Conservation (phyloP, 805 yeast genomes). For the Starmerella sirachaensis region DNA sequence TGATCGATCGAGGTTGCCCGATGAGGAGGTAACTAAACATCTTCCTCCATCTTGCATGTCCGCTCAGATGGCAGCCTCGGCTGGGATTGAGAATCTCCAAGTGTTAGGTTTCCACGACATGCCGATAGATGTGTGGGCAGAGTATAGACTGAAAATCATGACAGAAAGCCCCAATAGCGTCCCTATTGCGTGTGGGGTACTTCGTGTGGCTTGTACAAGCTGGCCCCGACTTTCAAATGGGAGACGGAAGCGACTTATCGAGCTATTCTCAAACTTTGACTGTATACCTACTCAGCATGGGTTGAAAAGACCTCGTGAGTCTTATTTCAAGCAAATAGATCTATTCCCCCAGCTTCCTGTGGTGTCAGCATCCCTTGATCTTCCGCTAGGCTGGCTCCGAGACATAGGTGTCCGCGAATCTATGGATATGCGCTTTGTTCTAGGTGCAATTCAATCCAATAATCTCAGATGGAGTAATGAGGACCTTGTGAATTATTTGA, state of each 20-base stretch:
- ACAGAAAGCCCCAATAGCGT: neutral
- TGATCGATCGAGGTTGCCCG: slow-evolving; percentile 20
- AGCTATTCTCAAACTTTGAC: slow-evolving; percentile 15
- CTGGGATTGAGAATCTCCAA: slow-evolving; percentile 2
- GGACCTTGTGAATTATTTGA: slow-evolving; percentile 29
- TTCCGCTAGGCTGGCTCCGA: slow-evolving; percentile 22
- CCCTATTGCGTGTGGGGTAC: slow-evolving; percentile 12
- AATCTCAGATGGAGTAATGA: slow-evolving; percentile 27
- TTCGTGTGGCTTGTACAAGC: slow-evolving; percentile 20
- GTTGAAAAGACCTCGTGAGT: slow-evolving; percentile 27
- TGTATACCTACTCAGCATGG: slow-evolving; percentile 33
- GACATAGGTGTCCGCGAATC: slow-evolving; percentile 30
- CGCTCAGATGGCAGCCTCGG: slow-evolving; percentile 5
- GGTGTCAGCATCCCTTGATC: slow-evolving; percentile 15
- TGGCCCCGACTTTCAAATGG: slow-evolving; percentile 22
- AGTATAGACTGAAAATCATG: neutral
- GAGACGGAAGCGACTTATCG: slow-evolving; percentile 8
- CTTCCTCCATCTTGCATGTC: slow-evolving; percentile 29
- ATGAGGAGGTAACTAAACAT: slow-evolving; percentile 20
- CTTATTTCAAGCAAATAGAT: slow-evolving; percentile 27
- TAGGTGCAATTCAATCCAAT: slow-evolving; percentile 25
- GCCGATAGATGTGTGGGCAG: slow-evolving; percentile 7
- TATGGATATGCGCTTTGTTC: slow-evolving; percentile 30
- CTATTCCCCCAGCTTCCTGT: slow-evolving; percentile 32
- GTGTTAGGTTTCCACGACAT: slow-evolving; percentile 9